Percentiles rank a stretch among this genome's conserved stretches.
Evolutionary conservation across 1,284 basidiomycete genomes (phyloP).

Genomic region (Sporisorium scitamineum): DNA sequence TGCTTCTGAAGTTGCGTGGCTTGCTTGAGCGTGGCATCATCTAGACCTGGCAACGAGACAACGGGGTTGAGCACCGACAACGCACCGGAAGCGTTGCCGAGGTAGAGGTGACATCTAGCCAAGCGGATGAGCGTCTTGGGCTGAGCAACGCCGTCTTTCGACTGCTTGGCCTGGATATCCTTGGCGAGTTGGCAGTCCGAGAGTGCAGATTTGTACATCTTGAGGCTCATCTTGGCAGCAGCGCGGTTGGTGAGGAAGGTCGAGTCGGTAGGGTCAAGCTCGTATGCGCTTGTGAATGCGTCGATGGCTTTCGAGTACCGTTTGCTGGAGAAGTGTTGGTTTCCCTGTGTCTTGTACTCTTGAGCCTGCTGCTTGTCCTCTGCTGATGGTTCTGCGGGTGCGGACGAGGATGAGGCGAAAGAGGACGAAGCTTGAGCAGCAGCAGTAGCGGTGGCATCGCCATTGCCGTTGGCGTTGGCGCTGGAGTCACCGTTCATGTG

Average conservation of each 20-base stretch:
- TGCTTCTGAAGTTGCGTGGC: slow-evolving; percentile 50
- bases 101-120: slow-evolving; percentile 60
- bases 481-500: slow-evolving; percentile 1
- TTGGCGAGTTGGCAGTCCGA: slow-evolving; percentile 82
- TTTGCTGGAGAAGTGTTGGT: slow-evolving; percentile 60
- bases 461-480: not conserved
- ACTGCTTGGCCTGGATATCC: slow-evolving; percentile 73
- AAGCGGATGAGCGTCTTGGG: slow-evolving; percentile 61
- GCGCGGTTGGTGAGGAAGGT: slow-evolving; percentile 86
- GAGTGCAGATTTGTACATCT: slow-evolving; percentile 79
- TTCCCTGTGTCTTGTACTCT: slow-evolving; percentile 66
- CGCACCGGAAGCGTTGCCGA: slow-evolving; percentile 56
- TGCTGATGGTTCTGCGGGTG: slow-evolving; percentile 11
- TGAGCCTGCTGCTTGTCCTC: slow-evolving; percentile 52
- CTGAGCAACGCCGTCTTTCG: slow-evolving; percentile 31
- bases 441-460: not conserved
- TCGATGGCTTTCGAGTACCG: slow-evolving; percentile 65
- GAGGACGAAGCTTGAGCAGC: not conserved
- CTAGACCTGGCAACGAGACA: slow-evolving; percentile 1
- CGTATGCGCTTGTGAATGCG: slow-evolving; percentile 68
- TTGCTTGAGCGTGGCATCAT: slow-evolving; percentile 43
- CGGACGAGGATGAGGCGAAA: not conserved
- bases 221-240: slow-evolving; percentile 84
- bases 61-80: slow-evolving; percentile 42
- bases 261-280: slow-evolving; percentile 78